These are phyloP conservation scores for Apiotrichum gamsii DNA, from an alignment of 1,284 basidiomycete species.

Conservation along the genomic window DNA sequence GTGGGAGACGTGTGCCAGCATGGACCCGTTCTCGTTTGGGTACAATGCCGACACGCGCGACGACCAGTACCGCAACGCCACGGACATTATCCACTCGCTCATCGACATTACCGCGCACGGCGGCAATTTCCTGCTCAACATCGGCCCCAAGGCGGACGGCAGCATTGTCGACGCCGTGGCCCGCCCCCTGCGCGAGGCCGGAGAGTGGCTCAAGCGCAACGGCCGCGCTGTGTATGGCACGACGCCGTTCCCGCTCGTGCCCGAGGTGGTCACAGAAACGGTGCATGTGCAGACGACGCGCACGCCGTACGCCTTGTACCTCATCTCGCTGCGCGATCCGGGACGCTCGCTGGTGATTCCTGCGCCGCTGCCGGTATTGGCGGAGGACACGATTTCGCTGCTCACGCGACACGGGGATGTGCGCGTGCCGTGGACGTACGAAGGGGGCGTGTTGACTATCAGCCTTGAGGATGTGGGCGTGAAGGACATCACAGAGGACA, in stretches of 20 bases:
- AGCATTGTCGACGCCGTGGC: slow-evolving; percentile 52
- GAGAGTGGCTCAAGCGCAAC: slow-evolving; percentile 53
- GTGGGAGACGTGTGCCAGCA: slow-evolving; percentile 53
- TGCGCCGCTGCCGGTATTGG: slow-evolving; percentile 50
- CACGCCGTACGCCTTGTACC: slow-evolving; percentile 53
- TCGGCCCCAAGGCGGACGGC: slow-evolving; percentile 56
- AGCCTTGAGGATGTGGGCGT: slow-evolving; percentile 17
- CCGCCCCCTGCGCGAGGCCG: slow-evolving; percentile 52
- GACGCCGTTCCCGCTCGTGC: slow-evolving; percentile 11
- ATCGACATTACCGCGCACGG: slow-evolving; percentile 51
- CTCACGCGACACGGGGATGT: slow-evolving; percentile 30
- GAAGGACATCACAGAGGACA: slow-evolving; percentile 4
- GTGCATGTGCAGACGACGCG: slow-evolving; percentile 53
- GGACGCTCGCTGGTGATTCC: slow-evolving; percentile 34
- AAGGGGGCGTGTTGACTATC: not conserved
- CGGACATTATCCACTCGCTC: slow-evolving; percentile 52
- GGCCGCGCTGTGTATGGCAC: slow-evolving; percentile 55
- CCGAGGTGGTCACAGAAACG: slow-evolving; percentile 35
- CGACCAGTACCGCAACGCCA: slow-evolving; percentile 52
- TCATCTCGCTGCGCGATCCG: slow-evolving; percentile 51
- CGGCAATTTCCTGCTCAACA: slow-evolving; percentile 51
- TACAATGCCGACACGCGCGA: slow-evolving; percentile 49
- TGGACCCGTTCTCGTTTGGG: slow-evolving; percentile 23
- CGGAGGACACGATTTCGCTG: slow-evolving; percentile 50
- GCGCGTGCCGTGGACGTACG: slow-evolving; percentile 1